Percentiles rank a stretch among this genome's conserved stretches.
Evolutionary conservation across 1,284 basidiomycete species (phyloP).

Genomic region (Leccinum griseonigrum): DNA sequence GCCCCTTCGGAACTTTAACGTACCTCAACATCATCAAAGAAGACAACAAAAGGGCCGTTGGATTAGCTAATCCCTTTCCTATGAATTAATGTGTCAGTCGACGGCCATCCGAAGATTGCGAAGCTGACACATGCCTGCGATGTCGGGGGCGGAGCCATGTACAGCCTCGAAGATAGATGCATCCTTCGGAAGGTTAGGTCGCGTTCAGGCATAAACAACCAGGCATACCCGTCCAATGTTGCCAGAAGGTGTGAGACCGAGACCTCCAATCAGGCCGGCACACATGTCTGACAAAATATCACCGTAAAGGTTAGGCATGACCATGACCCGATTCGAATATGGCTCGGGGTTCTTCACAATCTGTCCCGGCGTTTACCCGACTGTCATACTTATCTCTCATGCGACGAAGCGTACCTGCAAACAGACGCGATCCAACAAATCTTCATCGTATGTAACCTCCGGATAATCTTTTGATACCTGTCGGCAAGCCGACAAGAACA

Average conservation of each 20-base stretch:
- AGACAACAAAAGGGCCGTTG: conserved; percentile 92
- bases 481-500: conserved; percentile 98
- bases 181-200: conserved; percentile 55
- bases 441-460: conserved; percentile 93
- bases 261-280: conserved; percentile 96
- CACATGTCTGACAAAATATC: conserved; percentile 99
- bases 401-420: conserved; percentile 59
- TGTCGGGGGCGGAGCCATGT: conserved; percentile 93
- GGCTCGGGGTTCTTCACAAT: conserved; percentile 92
- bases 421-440: conserved; percentile 96
- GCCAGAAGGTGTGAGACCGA: conserved; percentile 96
- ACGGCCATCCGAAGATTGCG: not conserved
- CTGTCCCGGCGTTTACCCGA: conserved; percentile 36
- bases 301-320: conserved; percentile 99
- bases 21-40: conserved; percentile 97
- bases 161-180: conserved; percentile 99
- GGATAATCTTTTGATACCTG: conserved; percentile 97
- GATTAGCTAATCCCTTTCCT: conserved; percentile 97
- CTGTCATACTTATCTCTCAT: not conserved
- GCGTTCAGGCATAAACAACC: not conserved
- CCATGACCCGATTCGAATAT: conserved; percentile 97
- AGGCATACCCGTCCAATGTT: conserved; percentile 88
- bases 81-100: conserved; percentile 32
- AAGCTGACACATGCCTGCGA: conserved; percentile 55
- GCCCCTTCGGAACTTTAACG: conserved; percentile 27